These are phyloP conservation scores for Pisolithus orientalis DNA, from an alignment of 768 basidiomycete genomes.

Conservation along the genomic window DNA sequence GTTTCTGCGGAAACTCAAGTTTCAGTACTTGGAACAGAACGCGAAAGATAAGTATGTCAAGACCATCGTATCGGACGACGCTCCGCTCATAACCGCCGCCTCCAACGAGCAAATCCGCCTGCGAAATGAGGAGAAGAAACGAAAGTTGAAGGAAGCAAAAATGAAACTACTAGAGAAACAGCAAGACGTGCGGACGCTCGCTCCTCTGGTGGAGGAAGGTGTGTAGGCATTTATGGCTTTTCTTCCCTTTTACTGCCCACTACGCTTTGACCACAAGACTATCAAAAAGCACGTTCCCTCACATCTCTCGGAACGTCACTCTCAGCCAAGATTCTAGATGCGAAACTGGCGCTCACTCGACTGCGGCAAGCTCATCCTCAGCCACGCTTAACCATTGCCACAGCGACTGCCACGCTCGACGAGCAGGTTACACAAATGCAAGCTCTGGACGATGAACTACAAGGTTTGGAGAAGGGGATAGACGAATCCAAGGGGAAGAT, in stretches of 20 bases:
- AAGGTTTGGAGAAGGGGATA: constrained; percentile 43
- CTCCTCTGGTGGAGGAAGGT: constrained; percentile 69
- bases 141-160: constrained; percentile 59
- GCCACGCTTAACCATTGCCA: constrained; percentile 69
- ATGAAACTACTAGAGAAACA: constrained; percentile 53
- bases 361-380: constrained; percentile 77
- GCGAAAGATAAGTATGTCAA: constrained; percentile 87
- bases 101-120: constrained; percentile 62
- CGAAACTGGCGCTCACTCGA: constrained; percentile 71
- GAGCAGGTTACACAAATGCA: constrained; percentile 80
- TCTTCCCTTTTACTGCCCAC: neutral
- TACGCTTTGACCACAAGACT: constrained; percentile 38
- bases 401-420: constrained; percentile 68
- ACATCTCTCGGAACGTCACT: constrained; percentile 52
- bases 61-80: constrained; percentile 82
- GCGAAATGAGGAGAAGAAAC: constrained; percentile 68
- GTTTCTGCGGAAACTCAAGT: constrained; percentile 77
- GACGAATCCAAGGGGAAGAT: constrained; percentile 53
- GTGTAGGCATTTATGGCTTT: neutral
- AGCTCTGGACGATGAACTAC: constrained; percentile 58
- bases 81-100: constrained; percentile 72
- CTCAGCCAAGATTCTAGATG: constrained; percentile 75
- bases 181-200: constrained; percentile 53
- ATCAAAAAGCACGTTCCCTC: constrained; percentile 45
- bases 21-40: constrained; percentile 85